Evolutionary conservation across 148 eudicot genomes (phyloP).

Genomic region (Chenopodium formosanum): DNA sequence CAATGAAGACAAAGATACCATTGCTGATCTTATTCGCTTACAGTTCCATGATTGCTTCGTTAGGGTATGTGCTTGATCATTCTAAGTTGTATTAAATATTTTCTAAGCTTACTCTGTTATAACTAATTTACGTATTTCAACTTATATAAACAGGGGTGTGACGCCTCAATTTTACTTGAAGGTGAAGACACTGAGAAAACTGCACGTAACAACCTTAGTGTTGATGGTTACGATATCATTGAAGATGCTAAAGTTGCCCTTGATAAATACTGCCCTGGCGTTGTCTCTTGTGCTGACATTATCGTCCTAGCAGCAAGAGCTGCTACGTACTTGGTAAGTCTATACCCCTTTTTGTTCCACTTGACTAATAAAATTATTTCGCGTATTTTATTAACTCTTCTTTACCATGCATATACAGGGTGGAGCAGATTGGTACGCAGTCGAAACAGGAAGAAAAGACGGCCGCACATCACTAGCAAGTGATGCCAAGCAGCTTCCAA

Average conservation of each 20-base stretch:
- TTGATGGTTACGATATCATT: constrained; percentile 21
- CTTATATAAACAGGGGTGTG: constrained; percentile 19
- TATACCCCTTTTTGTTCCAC: background rate
- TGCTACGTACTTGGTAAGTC: constrained; percentile 32
- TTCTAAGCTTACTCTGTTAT: too few species aligned
- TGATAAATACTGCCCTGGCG: constrained; percentile 42
- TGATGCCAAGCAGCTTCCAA: constrained; percentile 23
- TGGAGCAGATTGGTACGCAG: constrained; percentile 28
- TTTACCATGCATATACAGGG: constrained; percentile 1
- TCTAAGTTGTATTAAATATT: background rate
- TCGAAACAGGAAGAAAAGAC: constrained; percentile 29
- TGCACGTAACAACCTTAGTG: constrained; percentile 4
- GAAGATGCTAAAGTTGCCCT: constrained; percentile 40
- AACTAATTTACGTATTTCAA: too few species aligned
- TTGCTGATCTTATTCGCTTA: constrained; percentile 31
- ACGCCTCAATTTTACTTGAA: constrained; percentile 25
- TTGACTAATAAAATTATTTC: too few species aligned
- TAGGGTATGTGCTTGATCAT: constrained; percentile 17
- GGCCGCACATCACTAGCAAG: constrained; percentile 16
- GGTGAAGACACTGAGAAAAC: constrained; percentile 23
- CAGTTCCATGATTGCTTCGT: constrained; percentile 34
- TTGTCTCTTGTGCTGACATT: constrained; percentile 63
- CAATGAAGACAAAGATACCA: constrained; percentile 9
- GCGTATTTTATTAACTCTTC: too few species aligned
- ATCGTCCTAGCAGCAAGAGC: constrained; percentile 43